Conservation (phyloP, 2,329 filamentous ascomycete species). For the Berkeleyomyces rouxiae region DNA sequence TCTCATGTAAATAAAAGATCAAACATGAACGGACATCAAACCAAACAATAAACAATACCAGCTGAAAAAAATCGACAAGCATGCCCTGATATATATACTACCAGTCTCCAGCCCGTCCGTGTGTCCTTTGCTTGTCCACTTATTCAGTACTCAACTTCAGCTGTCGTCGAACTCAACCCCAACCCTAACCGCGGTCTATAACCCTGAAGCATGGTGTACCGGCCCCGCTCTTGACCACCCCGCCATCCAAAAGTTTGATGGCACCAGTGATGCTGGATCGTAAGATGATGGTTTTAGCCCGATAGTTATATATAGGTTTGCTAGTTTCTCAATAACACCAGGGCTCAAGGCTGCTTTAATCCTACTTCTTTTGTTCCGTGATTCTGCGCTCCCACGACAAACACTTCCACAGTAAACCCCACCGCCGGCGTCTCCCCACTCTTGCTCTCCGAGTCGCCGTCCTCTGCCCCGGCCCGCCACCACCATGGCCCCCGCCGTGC, state of each 20-base stretch:
- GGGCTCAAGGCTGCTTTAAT: too few relatives aligned
- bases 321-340: too few relatives aligned
- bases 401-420: background rate
- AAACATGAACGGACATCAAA: too few relatives aligned
- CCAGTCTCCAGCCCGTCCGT: background rate
- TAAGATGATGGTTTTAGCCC: too few relatives aligned
- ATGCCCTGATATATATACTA: background rate
- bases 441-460: background rate
- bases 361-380: too few relatives aligned
- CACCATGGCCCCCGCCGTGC: conserved; percentile 18
- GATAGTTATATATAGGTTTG: too few relatives aligned
- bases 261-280: too few relatives aligned
- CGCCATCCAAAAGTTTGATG: too few relatives aligned
- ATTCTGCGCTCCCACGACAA: background rate
- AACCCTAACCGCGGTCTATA: background rate
- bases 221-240: conserved; percentile 1
- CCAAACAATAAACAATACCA: background rate
- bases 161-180: background rate
- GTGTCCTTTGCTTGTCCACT: background rate
- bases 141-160: background rate
- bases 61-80: background rate
- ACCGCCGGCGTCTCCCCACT: background rate
- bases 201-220: background rate
- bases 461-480: background rate
- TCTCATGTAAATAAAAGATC: background rate